Evolutionary conservation across 305 asterid genomes (phyloP).

Genomic region (Lippia alba): DNA sequence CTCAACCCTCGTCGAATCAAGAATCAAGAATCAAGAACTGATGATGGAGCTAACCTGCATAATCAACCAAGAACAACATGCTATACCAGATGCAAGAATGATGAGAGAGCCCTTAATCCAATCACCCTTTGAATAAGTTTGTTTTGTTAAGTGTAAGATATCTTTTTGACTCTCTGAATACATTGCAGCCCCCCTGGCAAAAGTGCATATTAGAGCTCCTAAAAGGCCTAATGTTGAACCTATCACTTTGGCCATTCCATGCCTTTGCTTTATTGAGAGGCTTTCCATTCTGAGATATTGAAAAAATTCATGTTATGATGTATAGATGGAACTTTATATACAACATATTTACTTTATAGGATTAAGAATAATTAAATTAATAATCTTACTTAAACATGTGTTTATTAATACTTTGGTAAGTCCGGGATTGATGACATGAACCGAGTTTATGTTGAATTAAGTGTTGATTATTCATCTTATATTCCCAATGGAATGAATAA

Average conservation of each 20-base stretch:
- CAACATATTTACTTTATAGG: no score
- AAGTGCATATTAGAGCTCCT: conserved; percentile 49
- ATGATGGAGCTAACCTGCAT: conserved; percentile 26
- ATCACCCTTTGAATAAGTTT: conserved; percentile 22
- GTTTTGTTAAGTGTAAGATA: conserved; percentile 22
- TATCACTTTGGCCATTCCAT: conserved; percentile 24
- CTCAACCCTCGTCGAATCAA: no score
- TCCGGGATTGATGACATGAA: no score
- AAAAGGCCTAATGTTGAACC: conserved; percentile 41
- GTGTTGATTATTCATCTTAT: no score
- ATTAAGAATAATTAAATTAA: no score
- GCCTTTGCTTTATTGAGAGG: conserved; percentile 35
- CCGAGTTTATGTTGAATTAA: no score
- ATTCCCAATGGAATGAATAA: no score
- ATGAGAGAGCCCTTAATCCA: conserved; percentile 37
- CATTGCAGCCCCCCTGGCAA: conserved; percentile 35
- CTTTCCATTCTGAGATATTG: conserved; percentile 33
- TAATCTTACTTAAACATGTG: no score
- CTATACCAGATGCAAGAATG: conserved; percentile 23
- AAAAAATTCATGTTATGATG: not conserved
- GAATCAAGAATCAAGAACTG: not conserved
- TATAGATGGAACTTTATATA: no score
- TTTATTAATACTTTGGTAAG: no score
- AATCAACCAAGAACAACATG: conserved; percentile 32
- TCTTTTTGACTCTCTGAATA: conserved; percentile 29